phyloP scores from a whole-genome alignment of 2,329 filamentous ascomycete genomes.

The Colletotrichum trifolii region DNA sequence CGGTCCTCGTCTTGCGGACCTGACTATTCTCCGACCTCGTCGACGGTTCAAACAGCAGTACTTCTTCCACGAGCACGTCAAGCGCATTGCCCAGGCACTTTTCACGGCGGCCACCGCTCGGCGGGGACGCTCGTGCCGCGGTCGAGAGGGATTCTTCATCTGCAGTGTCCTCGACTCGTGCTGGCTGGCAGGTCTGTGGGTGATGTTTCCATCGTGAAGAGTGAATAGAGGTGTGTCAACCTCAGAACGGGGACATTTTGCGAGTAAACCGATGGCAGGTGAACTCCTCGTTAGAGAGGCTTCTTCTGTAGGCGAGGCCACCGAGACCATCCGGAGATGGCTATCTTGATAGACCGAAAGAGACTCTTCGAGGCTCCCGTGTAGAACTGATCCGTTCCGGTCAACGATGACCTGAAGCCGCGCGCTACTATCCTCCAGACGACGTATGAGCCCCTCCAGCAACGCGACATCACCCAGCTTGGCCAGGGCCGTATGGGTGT shows the following conservation, averaged over 20 bases:
- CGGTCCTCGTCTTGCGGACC: neutral
- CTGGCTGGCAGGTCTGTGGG: neutral
- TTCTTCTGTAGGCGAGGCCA: neutral
- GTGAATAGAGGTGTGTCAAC: neutral
- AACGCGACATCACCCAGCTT: conserved; percentile 9
- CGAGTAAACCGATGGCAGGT: neutral
- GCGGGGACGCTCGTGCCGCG: conserved; percentile 41
- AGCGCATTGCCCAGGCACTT: conserved; percentile 49
- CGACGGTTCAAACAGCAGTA: conserved; percentile 17
- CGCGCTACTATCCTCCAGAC: conserved; percentile 9
- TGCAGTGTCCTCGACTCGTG: conserved; percentile 9
- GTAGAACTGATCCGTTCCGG: neutral
- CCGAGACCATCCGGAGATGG: neutral
- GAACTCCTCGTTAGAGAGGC: conserved; percentile 3
- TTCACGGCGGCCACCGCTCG: conserved; percentile 48
- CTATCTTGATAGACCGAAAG: neutral
- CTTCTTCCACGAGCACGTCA: conserved; percentile 44
- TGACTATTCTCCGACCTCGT: neutral
- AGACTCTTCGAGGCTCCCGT: too few species aligned
- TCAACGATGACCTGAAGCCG: conserved; percentile 17
- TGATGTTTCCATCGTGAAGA: neutral
- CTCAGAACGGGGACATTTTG: neutral
- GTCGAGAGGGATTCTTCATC: conserved; percentile 37
- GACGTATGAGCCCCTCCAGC: conserved; percentile 10
- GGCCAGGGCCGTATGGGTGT: conserved; percentile 4